Evolutionary conservation across 768 basidiomycete species (phyloP).

Genomic region (Boletus tomentosulus): DNA sequence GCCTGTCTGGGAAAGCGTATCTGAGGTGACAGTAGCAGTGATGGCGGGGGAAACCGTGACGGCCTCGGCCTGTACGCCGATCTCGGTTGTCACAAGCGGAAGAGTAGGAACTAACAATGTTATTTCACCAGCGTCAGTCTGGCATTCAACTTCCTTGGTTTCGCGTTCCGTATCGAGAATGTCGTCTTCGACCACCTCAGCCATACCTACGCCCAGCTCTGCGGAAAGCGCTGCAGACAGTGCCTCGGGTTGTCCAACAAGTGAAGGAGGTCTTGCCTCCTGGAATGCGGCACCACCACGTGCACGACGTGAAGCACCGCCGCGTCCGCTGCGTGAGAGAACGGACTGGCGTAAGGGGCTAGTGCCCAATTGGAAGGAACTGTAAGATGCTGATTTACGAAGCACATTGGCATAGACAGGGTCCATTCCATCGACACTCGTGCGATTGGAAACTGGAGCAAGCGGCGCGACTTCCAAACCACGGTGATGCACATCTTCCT

Average conservation of each 20-base stretch:
- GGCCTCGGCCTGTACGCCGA: slow-evolving; percentile 40
- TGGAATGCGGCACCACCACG: slow-evolving; percentile 69
- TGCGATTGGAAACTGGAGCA: slow-evolving; percentile 50
- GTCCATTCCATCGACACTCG: slow-evolving; percentile 84
- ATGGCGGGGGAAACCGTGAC: slow-evolving; percentile 15
- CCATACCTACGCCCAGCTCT: slow-evolving; percentile 52
- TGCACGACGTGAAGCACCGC: slow-evolving; percentile 48
- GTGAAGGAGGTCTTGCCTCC: slow-evolving; percentile 63
- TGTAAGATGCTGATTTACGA: slow-evolving; percentile 46
- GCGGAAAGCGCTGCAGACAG: slow-evolving; percentile 68
- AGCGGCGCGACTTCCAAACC: slow-evolving; percentile 34
- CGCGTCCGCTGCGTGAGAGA: slow-evolving; percentile 46
- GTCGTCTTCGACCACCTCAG: slow-evolving; percentile 38
- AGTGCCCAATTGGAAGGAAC: slow-evolving; percentile 40
- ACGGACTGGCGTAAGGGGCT: slow-evolving; percentile 63
- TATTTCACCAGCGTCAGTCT: slow-evolving; percentile 50
- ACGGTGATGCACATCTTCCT: slow-evolving; percentile 27
- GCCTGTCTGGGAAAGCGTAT: slow-evolving; percentile 50
- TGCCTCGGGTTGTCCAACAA: slow-evolving; percentile 70
- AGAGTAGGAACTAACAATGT: slow-evolving; percentile 28
- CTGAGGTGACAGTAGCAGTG: slow-evolving; percentile 18
- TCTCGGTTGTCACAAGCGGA: slow-evolving; percentile 31
- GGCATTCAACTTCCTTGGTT: slow-evolving; percentile 60
- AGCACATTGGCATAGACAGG: slow-evolving; percentile 80
- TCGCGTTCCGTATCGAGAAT: slow-evolving; percentile 43